Base-by-base conservation (phyloP, 2,329 filamentous ascomycete species). In the Volutella citrinella region DNA sequence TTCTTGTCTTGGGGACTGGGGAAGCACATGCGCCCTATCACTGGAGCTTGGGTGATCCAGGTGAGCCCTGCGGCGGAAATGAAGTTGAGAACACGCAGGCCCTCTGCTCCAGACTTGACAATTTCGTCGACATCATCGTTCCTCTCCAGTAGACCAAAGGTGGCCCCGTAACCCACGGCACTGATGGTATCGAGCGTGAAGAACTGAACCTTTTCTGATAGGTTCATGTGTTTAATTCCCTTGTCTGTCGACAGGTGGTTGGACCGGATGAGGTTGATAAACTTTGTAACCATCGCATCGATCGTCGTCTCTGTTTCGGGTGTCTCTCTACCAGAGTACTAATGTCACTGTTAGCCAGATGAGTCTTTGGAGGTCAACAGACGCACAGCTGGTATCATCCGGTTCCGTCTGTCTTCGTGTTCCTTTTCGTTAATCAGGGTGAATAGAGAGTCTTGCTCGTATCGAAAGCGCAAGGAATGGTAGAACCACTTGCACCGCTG, bases 321-420 rank as follows among this genome's bases (percentile, higher is more conserved):
- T 21, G 78, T 77, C 30, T 78, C 75, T 34, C 71, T 67, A 4
- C 74, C 74, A 4, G 74, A 70, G 46, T 78, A 80, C 71, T 72
- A 7, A 20, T 4, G n/a, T n/a, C n/a, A 2, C 7, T 1, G 13
- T 43, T 5, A 42, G 36, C n/a, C n/a, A n/a, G n/a, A n/a, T n/a
- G n/a, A n/a, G n/a, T n/a, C 12, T 1, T 18, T 17, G 4, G n/a
- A 12, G 12, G n/a, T n/a, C n/a, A n/a, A n/a, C n/a, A 4, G 16
- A n/a, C 62, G 38, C 58, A 72, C 74, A 2, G 71, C 76, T 3
- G 69, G 60, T 4, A 68, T 63, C 61, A 78, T 69, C 41, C 74
- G 70, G 45, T 67, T 68, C 14, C 68, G 59, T 21, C 69, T 48
- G 13, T 45, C 42, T 3, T 63, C 55, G 42, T 80, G 76, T 25